Evolutionary conservation across 2,329 filamentous ascomycete species (phyloP), one percentile per base, ranked within the genome.

Genomic region (Aspergillus sp.): DNA sequence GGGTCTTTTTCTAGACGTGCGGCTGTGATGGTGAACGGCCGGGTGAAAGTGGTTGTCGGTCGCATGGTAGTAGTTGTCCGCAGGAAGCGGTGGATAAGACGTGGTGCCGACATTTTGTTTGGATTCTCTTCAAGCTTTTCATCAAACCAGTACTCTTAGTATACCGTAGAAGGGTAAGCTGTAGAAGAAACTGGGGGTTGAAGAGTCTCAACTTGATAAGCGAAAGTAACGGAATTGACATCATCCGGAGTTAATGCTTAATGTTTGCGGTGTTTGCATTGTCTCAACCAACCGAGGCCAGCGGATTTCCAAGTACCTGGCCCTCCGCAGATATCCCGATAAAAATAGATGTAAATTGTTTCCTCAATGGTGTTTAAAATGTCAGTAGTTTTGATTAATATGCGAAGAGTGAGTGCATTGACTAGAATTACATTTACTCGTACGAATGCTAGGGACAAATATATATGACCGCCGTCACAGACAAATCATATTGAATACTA

Each of bases 41-140:
- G 58, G 41, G 62, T 58, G 41, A 67, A 47, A 3, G 55, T 44
- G 5, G 36, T 28, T 9, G 53, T 38, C 56, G 19, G 54, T 48
- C 32, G 67, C 57, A 30, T 19, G 19, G 19, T 19, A 19, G 19
- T 19, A 19, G 19, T 19, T 19, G 73, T 63, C 50, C 74, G 69
- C 48, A 70, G 60, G 19, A 71, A 68, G 63, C 74, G 72, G 52
- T 68, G 54, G 32, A 72, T 58, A 26, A 74, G 54, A 51, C 73
- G 68, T 43, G 70, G 62, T 29, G 70, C 65, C 44, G 71, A 66
- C 76, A 80, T 79, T 35, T 26, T 60, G 45, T 7, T 26, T 49
- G 19, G 19, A 19, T 19, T 19, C 19, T 19, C 19, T 19, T 19
- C 19, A 19, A 19, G 19, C 19, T 19, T 19, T 19, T 19, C 19